Evolutionary conservation across 192 early-diverging fungal species (phyloP).

Genomic region (Linnemannia zychae): DNA sequence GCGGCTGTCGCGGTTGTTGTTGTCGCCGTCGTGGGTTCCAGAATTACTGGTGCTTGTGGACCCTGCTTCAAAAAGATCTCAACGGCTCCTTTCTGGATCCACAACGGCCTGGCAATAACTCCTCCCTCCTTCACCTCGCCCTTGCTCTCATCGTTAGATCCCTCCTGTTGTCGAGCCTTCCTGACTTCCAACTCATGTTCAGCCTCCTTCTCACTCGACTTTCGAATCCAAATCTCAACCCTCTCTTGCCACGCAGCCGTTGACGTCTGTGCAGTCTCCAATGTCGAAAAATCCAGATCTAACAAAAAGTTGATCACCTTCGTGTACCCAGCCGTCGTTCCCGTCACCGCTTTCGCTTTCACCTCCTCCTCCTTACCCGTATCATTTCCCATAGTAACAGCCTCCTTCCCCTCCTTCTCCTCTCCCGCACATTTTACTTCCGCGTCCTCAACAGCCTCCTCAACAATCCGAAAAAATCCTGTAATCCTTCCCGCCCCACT

Average conservation of each 20-base stretch:
- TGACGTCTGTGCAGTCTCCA: slow-evolving; percentile 1
- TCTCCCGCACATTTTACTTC: not conserved
- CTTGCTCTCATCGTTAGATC: not conserved
- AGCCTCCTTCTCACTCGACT: not conserved
- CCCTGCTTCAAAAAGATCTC: not conserved
- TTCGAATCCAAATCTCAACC: slow-evolving; percentile 9
- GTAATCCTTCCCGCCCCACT: slow-evolving; percentile 78
- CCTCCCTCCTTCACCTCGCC: not conserved
- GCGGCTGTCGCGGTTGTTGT: not conserved
- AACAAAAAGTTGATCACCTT: slow-evolving; percentile 40
- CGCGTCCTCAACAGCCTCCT: not conserved
- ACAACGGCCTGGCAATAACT: not conserved
- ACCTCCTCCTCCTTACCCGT: not conserved
- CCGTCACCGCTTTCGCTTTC: not conserved
- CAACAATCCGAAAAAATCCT: slow-evolving; percentile 69
- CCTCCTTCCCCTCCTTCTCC: not conserved
- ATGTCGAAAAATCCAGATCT: slow-evolving; percentile 29
- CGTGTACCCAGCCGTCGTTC: slow-evolving; percentile 20
- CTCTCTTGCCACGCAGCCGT: slow-evolving; percentile 19
- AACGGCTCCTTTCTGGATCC: slow-evolving; percentile 11
- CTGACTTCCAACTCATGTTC: not conserved
- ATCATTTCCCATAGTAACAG: too few species aligned
- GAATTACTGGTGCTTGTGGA: not conserved
- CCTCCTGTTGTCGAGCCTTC: not conserved
- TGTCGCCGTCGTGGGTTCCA: not conserved